Percentiles rank a stretch among this genome's conserved stretches.
Conservation (phyloP, 2,329 filamentous ascomycete genomes). For the Sporothrix globosa region DNA sequence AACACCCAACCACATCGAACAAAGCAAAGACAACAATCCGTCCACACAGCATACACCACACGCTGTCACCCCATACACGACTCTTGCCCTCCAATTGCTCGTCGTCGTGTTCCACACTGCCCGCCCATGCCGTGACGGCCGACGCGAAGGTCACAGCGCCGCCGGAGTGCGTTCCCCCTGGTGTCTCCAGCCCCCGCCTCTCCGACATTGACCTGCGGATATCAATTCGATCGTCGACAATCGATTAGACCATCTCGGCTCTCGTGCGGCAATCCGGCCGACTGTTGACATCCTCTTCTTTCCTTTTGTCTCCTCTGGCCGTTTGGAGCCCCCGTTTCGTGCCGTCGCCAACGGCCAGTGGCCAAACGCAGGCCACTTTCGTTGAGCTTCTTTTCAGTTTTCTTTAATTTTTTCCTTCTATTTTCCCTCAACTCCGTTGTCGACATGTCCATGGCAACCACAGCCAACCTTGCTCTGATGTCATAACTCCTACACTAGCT, state of each 20-base stretch:
- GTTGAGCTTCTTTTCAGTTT: not conserved
- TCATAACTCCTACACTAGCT: not conserved
- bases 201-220: not conserved
- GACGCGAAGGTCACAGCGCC: not conserved
- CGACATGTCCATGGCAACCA: constrained; percentile 8
- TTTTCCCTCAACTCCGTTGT: not conserved
- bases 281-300: not conserved
- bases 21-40: not conserved
- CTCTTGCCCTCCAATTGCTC: not conserved
- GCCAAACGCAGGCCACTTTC: constrained; percentile 1
- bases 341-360: constrained; percentile 11
- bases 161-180: not conserved
- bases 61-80: not conserved
- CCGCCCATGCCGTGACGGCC: constrained; percentile 14
- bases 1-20: not conserved
- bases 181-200: not conserved
- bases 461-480: not conserved
- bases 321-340: not conserved
- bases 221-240: not conserved
- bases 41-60: not conserved
- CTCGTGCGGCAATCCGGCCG: not conserved
- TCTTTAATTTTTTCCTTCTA: not conserved
- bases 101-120: not conserved
- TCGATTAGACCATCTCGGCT: not conserved
- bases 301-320: not conserved